Evolutionary conservation across 768 basidiomycete species (phyloP).

Genomic region (Lactarius sp.): DNA sequence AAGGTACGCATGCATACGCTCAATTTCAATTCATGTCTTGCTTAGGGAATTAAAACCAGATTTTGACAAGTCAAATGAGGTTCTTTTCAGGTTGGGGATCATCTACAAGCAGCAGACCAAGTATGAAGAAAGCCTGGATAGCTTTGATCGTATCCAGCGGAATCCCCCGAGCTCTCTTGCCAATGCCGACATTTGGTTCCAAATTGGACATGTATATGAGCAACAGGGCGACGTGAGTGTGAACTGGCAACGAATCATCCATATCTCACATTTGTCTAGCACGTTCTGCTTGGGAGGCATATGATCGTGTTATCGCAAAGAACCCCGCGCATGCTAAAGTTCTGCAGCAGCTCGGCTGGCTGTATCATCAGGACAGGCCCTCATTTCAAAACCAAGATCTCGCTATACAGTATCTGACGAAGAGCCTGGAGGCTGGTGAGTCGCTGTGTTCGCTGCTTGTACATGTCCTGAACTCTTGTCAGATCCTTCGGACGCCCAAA

Average conservation of each 20-base stretch:
- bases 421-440: constrained; percentile 91
- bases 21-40: not conserved
- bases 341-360: constrained; percentile 94
- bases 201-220: constrained; percentile 98
- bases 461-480: constrained; percentile 8
- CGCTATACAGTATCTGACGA: constrained; percentile 90
- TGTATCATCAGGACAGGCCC: constrained; percentile 94
- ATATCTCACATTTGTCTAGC: constrained; percentile 43
- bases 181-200: constrained; percentile 99
- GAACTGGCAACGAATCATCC: not conserved
- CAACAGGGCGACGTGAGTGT: constrained; percentile 87
- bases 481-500: constrained; percentile 96
- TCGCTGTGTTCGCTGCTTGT: constrained; percentile 17
- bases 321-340: constrained; percentile 96
- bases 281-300: constrained; percentile 88
- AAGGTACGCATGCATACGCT: constrained; percentile 46
- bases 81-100: constrained; percentile 95
- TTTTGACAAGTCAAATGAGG: constrained; percentile 98
- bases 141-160: constrained; percentile 94
- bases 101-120: constrained; percentile 99
- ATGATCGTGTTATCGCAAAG: constrained; percentile 92
- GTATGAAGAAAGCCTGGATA: constrained; percentile 79
- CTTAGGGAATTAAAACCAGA: constrained; percentile 43
- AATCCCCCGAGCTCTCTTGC: constrained; percentile 95
- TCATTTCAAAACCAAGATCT: constrained; percentile 94